These are phyloP conservation scores for Alternaria triticimaculans DNA, from an alignment of 2,329 filamentous ascomycete species.

Conservation along the genomic window DNA sequence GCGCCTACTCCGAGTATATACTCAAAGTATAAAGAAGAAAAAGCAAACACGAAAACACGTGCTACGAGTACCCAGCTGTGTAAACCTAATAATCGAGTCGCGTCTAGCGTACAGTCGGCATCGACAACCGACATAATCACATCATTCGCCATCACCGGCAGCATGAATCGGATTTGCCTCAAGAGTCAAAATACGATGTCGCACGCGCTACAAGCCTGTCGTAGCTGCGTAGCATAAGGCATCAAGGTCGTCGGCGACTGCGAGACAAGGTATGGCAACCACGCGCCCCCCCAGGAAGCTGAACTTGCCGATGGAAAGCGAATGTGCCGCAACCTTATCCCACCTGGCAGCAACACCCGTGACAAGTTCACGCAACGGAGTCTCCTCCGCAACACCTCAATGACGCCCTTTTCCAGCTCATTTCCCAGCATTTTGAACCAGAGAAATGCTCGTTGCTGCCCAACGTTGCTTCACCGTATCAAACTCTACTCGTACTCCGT, in stretches of 20 bases:
- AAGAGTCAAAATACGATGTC: neutral
- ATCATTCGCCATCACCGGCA: neutral
- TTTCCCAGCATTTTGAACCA: neutral
- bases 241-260: neutral
- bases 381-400: neutral
- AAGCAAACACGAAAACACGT: neutral
- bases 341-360: neutral
- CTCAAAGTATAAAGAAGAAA: neutral
- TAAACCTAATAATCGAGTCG: neutral
- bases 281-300: neutral
- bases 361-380: conserved; percentile 1
- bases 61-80: neutral
- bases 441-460: neutral
- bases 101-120: neutral
- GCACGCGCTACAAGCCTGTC: neutral
- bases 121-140: neutral
- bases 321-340: conserved; percentile 1
- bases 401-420: neutral
- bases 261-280: neutral
- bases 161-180: neutral
- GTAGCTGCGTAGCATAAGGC: too few species aligned
- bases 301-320: conserved; percentile 4
- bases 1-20: neutral
- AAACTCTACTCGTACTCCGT: neutral
- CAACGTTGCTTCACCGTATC: conserved; percentile 5